These are phyloP conservation scores for Neurospora sp. DNA, from an alignment of 495 filamentous ascomycete species.

Conservation along the genomic window DNA sequence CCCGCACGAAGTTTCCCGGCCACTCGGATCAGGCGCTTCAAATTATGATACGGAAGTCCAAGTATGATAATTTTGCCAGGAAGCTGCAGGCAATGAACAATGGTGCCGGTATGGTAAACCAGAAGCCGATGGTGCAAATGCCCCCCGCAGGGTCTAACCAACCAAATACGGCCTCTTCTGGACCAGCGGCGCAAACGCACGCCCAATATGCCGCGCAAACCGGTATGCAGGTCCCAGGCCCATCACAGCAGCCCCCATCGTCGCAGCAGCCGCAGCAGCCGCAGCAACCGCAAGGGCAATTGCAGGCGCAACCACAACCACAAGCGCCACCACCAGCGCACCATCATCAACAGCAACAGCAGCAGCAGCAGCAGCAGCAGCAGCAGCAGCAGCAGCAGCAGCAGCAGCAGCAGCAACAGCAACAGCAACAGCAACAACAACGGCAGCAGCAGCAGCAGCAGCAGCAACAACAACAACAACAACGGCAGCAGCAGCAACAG, in stretches of 20 bases:
- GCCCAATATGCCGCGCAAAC: conserved; percentile 5
- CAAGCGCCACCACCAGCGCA: neutral
- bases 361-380: neutral
- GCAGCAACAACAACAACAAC: neutral
- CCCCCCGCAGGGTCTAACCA: neutral
- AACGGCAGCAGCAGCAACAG: neutral
- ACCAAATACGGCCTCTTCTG: neutral
- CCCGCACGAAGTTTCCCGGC: neutral
- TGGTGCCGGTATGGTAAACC: neutral
- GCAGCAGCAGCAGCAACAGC: neutral
- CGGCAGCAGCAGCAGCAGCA: neutral
- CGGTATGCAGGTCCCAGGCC: conserved; percentile 13
- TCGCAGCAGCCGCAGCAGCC: conserved; percentile 20
- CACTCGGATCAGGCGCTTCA: neutral
- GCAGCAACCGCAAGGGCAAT: conserved; percentile 8
- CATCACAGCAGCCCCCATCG: neutral
- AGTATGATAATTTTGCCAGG: neutral
- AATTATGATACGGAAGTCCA: neutral
- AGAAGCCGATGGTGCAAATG: conserved; percentile 5
- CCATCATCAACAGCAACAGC: conserved; percentile 8
- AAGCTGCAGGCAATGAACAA: conserved; percentile 1
- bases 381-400: neutral
- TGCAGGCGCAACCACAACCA: neutral
- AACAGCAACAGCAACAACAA: neutral
- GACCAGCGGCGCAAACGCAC: neutral